A percentile compares a stretch with the other conserved stretches of the same genome.
phyloP scores from a whole-genome alignment of 176 grass and related monocot species.

The Chrysopogon serrulatus region DNA sequence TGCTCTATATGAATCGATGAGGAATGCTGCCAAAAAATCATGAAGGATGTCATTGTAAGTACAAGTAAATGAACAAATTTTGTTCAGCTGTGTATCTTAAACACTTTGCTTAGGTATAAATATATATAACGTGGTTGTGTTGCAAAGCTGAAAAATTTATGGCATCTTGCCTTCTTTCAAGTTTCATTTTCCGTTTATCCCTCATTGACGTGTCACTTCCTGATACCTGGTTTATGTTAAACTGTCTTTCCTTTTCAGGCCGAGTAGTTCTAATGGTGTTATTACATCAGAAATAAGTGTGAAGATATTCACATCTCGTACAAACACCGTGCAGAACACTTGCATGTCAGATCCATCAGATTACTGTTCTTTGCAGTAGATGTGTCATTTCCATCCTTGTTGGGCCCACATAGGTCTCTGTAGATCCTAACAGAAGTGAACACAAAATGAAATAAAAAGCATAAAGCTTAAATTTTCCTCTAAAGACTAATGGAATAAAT shows the following conservation, averaged over 20 bases:
- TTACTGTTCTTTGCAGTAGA: not conserved
- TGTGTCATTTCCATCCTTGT: not conserved
- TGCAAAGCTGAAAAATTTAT: not conserved
- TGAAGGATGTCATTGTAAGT: not conserved
- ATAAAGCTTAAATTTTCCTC: not conserved
- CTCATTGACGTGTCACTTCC: not conserved
- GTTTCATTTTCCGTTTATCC: not conserved
- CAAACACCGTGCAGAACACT: not conserved
- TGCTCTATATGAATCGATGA: constrained; percentile 74
- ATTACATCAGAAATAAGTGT: not conserved
- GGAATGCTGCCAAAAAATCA: not conserved
- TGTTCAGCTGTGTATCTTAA: not conserved
- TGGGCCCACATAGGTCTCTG: not conserved
- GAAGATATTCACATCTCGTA: not conserved
- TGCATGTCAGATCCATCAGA: not conserved
- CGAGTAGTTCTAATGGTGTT: not conserved
- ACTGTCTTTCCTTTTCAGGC: not conserved
- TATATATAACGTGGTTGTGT: not conserved
- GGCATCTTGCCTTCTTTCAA: not conserved
- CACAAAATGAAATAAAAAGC: not conserved
- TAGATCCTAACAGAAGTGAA: not conserved
- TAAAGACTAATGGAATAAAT: not conserved
- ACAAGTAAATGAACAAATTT: not conserved
- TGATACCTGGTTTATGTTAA: not conserved
- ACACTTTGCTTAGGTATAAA: not conserved